phyloP scores from a whole-genome alignment of 2,329 filamentous ascomycete species.

The Rugonectria rugulosa region DNA sequence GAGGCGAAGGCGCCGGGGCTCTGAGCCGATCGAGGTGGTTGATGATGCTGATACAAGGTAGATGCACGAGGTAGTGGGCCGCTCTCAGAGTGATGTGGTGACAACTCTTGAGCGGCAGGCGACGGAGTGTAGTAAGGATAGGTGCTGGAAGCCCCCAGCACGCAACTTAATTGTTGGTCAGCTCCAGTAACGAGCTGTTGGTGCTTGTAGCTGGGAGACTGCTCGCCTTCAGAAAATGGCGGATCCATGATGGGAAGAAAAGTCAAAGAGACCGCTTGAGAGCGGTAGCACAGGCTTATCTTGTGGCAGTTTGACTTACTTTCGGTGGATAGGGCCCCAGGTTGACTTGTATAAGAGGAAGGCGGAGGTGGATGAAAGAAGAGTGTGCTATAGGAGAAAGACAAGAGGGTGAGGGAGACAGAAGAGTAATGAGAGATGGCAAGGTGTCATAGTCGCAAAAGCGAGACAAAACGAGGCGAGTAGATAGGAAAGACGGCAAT shows the following conservation, averaged over 20 bases:
- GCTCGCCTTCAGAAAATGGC: conserved; percentile 39
- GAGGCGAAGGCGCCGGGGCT: conserved; percentile 32
- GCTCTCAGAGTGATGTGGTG: conserved; percentile 33
- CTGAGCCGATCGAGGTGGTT: conserved; percentile 26
- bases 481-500: conserved; percentile 32
- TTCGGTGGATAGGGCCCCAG: conserved; percentile 25
- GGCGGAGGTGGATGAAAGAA: conserved; percentile 17
- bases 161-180: conserved; percentile 39
- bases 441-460: conserved; percentile 39
- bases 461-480: conserved; percentile 29
- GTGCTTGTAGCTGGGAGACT: conserved; percentile 44
- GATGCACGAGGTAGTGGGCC: conserved; percentile 30
- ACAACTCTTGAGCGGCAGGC: conserved; percentile 30
- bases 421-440: conserved; percentile 27
- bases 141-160: conserved; percentile 37
- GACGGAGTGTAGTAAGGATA: conserved; percentile 36
- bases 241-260: conserved; percentile 37
- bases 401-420: conserved; percentile 14
- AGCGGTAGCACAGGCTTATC: conserved; percentile 31
- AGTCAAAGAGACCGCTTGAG: conserved; percentile 23
- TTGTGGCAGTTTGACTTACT: conserved; percentile 31
- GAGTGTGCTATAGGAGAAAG: too few species aligned
- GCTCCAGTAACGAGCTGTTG: conserved; percentile 31
- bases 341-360: conserved; percentile 25
- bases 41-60: conserved; percentile 30